Evolutionary conservation across 768 basidiomycete species (phyloP).

Genomic region (Fistulinella prunicolor): DNA sequence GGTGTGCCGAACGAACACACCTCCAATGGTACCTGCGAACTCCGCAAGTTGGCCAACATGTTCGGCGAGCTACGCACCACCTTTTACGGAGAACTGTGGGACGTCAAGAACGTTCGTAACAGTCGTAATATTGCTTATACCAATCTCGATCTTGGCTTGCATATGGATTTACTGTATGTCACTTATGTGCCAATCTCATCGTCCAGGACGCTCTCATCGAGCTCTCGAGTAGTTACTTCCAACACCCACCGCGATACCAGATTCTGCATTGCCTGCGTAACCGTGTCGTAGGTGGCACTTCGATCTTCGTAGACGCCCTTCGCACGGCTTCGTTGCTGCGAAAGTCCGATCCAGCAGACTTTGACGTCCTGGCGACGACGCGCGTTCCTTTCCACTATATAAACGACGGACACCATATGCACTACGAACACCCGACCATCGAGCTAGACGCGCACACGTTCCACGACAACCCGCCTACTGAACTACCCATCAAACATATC

Average conservation of each 20-base stretch:
- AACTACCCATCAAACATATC: constrained; percentile 52
- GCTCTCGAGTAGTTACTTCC: constrained; percentile 66
- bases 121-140: constrained; percentile 96
- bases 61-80: constrained; percentile 82
- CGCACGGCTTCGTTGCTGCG: constrained; percentile 57
- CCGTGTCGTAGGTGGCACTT: constrained; percentile 76
- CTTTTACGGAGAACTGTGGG: constrained; percentile 89
- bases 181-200: constrained; percentile 7
- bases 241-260: constrained; percentile 89
- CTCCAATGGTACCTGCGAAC: constrained; percentile 58
- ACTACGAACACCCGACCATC: constrained; percentile 71
- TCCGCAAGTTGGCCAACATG: constrained; percentile 56
- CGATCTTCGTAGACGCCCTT: constrained; percentile 83
- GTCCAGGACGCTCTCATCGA: constrained; percentile 2
- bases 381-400: constrained; percentile 89
- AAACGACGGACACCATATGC: constrained; percentile 84
- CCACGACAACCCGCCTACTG: background rate
- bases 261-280: constrained; percentile 89
- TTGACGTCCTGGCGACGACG: constrained; percentile 53
- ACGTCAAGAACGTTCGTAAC: constrained; percentile 72
- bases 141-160: constrained; percentile 79
- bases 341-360: constrained; percentile 45
- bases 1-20: constrained; percentile 67
- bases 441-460: constrained; percentile 43
- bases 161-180: constrained; percentile 87